Evolutionary conservation across 2,329 filamentous ascomycete species (phyloP).

Genomic region (Fonsecaea nubica): DNA sequence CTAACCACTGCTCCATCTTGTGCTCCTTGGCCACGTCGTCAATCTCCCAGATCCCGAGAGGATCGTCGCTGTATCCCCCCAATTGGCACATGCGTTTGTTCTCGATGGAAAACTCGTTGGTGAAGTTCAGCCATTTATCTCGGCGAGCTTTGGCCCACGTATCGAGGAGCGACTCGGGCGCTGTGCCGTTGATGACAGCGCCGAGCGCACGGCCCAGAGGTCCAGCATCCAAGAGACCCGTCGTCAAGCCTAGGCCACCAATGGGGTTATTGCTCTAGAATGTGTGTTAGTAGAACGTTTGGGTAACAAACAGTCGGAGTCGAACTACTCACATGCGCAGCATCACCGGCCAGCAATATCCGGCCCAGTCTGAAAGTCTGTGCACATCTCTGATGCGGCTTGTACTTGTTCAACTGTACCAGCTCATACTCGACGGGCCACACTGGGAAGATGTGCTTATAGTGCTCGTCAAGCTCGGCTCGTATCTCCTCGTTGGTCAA

Average conservation of each 20-base stretch:
- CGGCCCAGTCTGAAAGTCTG: conserved; percentile 33
- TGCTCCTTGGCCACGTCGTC: conserved; percentile 31
- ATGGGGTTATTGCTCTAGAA: conserved; percentile 37
- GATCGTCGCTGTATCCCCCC: conserved; percentile 32
- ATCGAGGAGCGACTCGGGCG: conserved; percentile 29
- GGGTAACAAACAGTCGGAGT: background rate
- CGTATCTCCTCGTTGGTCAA: conserved; percentile 43
- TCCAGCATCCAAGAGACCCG: conserved; percentile 35
- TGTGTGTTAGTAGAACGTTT: background rate
- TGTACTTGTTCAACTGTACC: conserved; percentile 35
- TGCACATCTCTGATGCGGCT: conserved; percentile 35
- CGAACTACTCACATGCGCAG: conserved; percentile 30
- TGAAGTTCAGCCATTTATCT: conserved; percentile 35
- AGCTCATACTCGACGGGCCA: conserved; percentile 39
- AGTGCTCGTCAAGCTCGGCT: conserved; percentile 31
- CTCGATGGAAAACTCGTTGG: conserved; percentile 31
- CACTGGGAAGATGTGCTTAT: conserved; percentile 37
- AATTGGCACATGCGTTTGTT: conserved; percentile 33
- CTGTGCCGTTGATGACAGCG: conserved; percentile 29
- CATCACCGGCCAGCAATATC: conserved; percentile 35
- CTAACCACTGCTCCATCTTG: conserved; percentile 35
- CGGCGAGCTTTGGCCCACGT: conserved; percentile 30
- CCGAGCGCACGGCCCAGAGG: conserved; percentile 29
- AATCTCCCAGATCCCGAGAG: conserved; percentile 29
- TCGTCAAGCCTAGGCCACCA: conserved; percentile 37